phyloP scores from a whole-genome alignment of 148 eudicot species.

The Spergularia marina region DNA sequence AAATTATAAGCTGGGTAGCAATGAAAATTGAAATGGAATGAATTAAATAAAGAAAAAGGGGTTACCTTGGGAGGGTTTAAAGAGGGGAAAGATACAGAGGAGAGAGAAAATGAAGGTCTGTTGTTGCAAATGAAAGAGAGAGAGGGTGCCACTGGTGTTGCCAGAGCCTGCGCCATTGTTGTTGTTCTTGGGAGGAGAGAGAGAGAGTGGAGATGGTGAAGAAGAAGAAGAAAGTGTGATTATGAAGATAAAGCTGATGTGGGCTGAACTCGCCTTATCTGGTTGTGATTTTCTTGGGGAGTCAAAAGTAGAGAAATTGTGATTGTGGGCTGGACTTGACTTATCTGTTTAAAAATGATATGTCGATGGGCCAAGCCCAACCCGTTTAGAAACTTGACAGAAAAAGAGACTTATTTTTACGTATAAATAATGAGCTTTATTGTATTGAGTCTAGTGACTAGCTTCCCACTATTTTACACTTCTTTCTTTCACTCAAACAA shows the following conservation, averaged over 20 bases:
- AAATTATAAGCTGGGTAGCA: background rate
- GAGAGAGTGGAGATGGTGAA: constrained; percentile 2
- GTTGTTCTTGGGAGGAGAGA: too few species aligned
- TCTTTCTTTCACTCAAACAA: too few species aligned
- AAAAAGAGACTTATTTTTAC: too few species aligned
- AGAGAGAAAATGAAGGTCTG: constrained; percentile 23
- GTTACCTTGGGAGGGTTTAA: constrained; percentile 44
- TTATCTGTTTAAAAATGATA: too few species aligned
- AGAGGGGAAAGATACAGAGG: constrained; percentile 35
- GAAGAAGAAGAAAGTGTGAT: background rate
- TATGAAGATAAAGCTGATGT: constrained; percentile 6
- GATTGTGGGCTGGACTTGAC: too few species aligned
- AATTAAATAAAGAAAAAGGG: background rate
- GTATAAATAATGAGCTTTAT: too few species aligned
- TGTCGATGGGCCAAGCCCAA: too few species aligned
- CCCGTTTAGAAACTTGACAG: too few species aligned
- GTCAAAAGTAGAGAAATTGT: too few species aligned
- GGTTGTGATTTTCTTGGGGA: background rate
- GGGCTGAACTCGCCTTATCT: background rate
- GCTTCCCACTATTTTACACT: too few species aligned
- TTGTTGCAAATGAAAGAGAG: constrained; percentile 42
- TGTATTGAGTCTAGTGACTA: too few species aligned
- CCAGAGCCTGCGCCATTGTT: constrained; percentile 54
- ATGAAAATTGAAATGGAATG: background rate
- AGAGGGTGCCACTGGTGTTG: constrained; percentile 50